phyloP scores from a whole-genome alignment of 2,329 filamentous ascomycete species.

The Cordyceps sp. region DNA sequence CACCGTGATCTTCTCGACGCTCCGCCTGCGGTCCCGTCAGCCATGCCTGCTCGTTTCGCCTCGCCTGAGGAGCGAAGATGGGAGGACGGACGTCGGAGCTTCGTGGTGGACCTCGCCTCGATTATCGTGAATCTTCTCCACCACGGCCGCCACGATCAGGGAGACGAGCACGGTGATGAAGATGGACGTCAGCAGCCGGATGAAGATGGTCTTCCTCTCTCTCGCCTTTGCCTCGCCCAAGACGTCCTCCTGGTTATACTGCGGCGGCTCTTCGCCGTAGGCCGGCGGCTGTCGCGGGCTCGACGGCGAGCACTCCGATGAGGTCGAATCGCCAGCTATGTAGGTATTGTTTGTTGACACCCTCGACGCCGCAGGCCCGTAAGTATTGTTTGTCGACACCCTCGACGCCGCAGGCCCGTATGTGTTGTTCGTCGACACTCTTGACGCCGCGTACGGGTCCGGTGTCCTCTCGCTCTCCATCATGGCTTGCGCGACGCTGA shows the following conservation, averaged over 20 bases:
- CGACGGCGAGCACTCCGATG: constrained; percentile 3
- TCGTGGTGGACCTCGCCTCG: neutral
- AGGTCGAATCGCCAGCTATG: constrained; percentile 2
- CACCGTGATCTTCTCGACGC: constrained; percentile 3
- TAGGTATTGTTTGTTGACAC: constrained; percentile 2
- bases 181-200: constrained; percentile 8
- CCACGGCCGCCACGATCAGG: constrained; percentile 9
- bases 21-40: constrained; percentile 1
- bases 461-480: constrained; percentile 5
- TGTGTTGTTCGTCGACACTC: no score
- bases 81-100: neutral
- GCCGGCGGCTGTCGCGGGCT: constrained; percentile 6
- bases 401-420: no score
- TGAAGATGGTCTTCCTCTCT: constrained; percentile 5
- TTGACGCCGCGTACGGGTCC: constrained; percentile 3
- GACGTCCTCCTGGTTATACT: constrained; percentile 5
- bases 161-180: constrained; percentile 9
- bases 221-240: constrained; percentile 2
- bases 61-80: no score
- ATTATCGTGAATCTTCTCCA: constrained; percentile 7
- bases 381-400: neutral
- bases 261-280: constrained; percentile 7
- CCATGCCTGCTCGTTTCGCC: neutral
- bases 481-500: neutral
- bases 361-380: neutral